Evolutionary conservation across 192 early-diverging fungal species (phyloP).

Genomic region (Podila epigama): DNA sequence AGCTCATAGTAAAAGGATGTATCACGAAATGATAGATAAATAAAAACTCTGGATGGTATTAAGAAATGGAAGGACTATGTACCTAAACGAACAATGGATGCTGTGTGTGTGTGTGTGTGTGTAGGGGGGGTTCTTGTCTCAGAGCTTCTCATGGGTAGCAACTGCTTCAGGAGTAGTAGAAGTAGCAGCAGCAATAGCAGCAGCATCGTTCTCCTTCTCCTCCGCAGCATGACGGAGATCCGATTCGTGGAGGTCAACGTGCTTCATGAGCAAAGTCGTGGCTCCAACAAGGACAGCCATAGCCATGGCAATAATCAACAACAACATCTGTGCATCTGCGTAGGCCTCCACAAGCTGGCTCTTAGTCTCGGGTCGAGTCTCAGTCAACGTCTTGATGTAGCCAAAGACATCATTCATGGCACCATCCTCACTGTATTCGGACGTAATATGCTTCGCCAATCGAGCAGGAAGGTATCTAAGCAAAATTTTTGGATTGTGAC

Average conservation of each 20-base stretch:
- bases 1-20: too few relatives aligned
- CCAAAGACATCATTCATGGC: slow-evolving; percentile 18
- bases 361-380: background rate
- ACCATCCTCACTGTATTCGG: slow-evolving; percentile 7
- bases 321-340: slow-evolving; percentile 20
- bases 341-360: slow-evolving; percentile 14
- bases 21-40: too few relatives aligned
- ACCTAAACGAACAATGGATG: too few relatives aligned
- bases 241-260: slow-evolving; percentile 9
- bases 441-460: slow-evolving; percentile 20
- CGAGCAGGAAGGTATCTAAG: slow-evolving; percentile 14
- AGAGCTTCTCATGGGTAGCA: too few relatives aligned
- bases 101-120: too few relatives aligned
- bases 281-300: slow-evolving; percentile 5
- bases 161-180: too few relatives aligned
- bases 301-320: slow-evolving; percentile 14
- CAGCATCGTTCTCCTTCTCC: background rate
- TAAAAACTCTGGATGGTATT: too few relatives aligned
- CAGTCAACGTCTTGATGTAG: background rate
- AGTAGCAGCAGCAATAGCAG: too few relatives aligned
- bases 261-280: slow-evolving; percentile 6
- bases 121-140: too few relatives aligned
- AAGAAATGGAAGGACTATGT: too few relatives aligned
- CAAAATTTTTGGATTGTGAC: too few relatives aligned
- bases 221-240: too few relatives aligned